Evolutionary conservation across 768 basidiomycete genomes (phyloP).

Genomic region (Podaxis sp.): DNA sequence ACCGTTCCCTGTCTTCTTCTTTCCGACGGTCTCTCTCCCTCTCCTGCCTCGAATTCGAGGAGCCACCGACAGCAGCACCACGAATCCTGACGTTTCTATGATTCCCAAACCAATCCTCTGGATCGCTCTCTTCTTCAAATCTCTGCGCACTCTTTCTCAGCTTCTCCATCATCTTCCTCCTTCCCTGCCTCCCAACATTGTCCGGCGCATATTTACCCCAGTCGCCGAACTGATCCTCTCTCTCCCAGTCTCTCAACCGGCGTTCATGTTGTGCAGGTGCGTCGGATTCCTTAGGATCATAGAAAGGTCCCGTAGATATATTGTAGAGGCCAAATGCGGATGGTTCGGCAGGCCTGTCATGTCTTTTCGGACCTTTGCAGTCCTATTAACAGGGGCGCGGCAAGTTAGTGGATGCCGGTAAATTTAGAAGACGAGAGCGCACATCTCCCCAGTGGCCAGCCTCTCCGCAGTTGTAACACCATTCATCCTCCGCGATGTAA

Average conservation of each 20-base stretch:
- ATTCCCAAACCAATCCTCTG: conserved; percentile 67
- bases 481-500: conserved; percentile 70
- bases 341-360: conserved; percentile 46
- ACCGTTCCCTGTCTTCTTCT: conserved; percentile 15
- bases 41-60: conserved; percentile 25
- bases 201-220: conserved; percentile 49
- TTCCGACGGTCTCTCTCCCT: conserved; percentile 12
- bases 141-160: conserved; percentile 50
- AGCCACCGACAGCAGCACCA: neutral
- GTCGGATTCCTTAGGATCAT: conserved; percentile 37
- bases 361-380: conserved; percentile 47
- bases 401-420: neutral
- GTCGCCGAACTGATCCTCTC: conserved; percentile 30
- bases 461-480: conserved; percentile 82
- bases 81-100: conserved; percentile 27
- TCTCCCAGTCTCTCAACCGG: conserved; percentile 44
- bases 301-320: conserved; percentile 66
- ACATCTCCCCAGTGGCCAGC: conserved; percentile 81
- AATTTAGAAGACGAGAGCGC: conserved; percentile 27
- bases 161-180: conserved; percentile 56
- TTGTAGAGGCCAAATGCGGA: conserved; percentile 73
- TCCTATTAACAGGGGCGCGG: conserved; percentile 42
- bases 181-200: conserved; percentile 67
- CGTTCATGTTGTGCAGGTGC: conserved; percentile 22
- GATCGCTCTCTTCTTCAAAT: conserved; percentile 49